A percentile compares a stretch with the other conserved stretches of the same genome.
These are phyloP conservation scores for Aspergillus avenaceus DNA, from an alignment of 495 filamentous ascomycete genomes.

Conservation along the genomic window DNA sequence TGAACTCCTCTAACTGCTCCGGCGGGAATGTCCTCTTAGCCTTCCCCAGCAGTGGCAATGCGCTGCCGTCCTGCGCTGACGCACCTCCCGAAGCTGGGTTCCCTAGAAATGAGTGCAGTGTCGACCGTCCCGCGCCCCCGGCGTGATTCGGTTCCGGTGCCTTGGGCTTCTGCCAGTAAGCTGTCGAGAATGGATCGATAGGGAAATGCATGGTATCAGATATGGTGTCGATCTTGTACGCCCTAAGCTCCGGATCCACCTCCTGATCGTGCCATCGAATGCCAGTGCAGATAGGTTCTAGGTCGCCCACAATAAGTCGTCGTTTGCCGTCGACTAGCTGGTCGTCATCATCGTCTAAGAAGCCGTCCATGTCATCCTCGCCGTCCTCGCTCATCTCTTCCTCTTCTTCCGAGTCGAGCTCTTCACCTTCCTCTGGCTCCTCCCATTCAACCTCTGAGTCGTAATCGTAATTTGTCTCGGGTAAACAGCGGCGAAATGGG, in stretches of 20 bases:
- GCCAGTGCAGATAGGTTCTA: constrained; percentile 72
- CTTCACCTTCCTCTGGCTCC: constrained; percentile 74
- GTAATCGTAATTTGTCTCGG: constrained; percentile 84
- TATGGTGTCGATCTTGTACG: constrained; percentile 69
- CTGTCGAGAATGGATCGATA: constrained; percentile 81
- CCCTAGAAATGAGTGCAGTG: constrained; percentile 24
- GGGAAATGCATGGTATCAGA: constrained; percentile 48
- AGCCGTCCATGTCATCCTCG: constrained; percentile 52
- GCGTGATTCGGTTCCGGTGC: constrained; percentile 13
- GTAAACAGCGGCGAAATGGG: constrained; percentile 58
- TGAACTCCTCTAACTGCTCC: constrained; percentile 70
- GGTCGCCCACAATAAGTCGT: constrained; percentile 56
- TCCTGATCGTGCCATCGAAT: constrained; percentile 73
- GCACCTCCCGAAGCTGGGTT: constrained; percentile 4
- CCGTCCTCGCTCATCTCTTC: constrained; percentile 57
- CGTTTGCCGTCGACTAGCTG: constrained; percentile 36
- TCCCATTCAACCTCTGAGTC: constrained; percentile 98
- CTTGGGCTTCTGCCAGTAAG: constrained; percentile 66
- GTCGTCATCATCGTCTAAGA: constrained; percentile 51
- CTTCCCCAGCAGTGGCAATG: constrained; percentile 16
- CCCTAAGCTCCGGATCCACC: constrained; percentile 38
- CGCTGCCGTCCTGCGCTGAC: constrained; percentile 8
- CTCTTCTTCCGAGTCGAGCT: constrained; percentile 72
- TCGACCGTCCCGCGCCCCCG: constrained; percentile 14
- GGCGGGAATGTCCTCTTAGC: constrained; percentile 41